Percentiles rank a stretch among this genome's conserved stretches.
phyloP scores from a whole-genome alignment of 1,139 yeast species.

The Starmera stellimalicola region DNA sequence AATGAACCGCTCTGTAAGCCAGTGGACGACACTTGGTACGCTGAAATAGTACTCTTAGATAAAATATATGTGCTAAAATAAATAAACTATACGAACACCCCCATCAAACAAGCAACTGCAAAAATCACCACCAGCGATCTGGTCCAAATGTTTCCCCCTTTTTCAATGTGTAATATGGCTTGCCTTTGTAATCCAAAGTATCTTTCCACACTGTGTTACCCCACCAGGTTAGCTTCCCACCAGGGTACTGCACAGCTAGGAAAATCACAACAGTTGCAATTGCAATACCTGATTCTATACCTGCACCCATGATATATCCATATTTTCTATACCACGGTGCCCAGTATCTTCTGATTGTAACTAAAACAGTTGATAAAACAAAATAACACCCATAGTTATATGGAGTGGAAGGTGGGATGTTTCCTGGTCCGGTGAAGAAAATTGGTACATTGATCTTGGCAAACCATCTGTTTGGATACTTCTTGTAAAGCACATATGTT shows the following conservation, averaged over 20 bases:
- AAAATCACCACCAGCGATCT: conserved; percentile 26
- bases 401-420: conserved; percentile 37
- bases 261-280: conserved; percentile 38
- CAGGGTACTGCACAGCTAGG: conserved; percentile 41
- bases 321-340: conserved; percentile 34
- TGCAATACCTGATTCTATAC: conserved; percentile 52
- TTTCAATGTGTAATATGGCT: conserved; percentile 23
- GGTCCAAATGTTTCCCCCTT: conserved; percentile 33
- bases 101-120: not conserved
- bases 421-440: conserved; percentile 31
- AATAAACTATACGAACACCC: not conserved
- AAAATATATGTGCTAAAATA: not conserved
- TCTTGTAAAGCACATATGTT: conserved; percentile 21
- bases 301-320: conserved; percentile 36
- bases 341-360: conserved; percentile 18
- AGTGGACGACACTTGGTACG: not conserved
- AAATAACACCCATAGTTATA: conserved; percentile 40
- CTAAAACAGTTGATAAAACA: conserved; percentile 31
- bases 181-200: conserved; percentile 21
- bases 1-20: not conserved
- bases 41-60: not conserved
- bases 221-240: conserved; percentile 39
- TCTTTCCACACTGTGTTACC: conserved; percentile 34
- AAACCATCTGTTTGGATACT: conserved; percentile 26
- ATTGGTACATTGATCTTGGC: conserved; percentile 28